Percentiles rank a stretch among this genome's conserved stretches.
phyloP scores from a whole-genome alignment of 768 basidiomycete genomes.

The Rhizopogon vinicolor region DNA sequence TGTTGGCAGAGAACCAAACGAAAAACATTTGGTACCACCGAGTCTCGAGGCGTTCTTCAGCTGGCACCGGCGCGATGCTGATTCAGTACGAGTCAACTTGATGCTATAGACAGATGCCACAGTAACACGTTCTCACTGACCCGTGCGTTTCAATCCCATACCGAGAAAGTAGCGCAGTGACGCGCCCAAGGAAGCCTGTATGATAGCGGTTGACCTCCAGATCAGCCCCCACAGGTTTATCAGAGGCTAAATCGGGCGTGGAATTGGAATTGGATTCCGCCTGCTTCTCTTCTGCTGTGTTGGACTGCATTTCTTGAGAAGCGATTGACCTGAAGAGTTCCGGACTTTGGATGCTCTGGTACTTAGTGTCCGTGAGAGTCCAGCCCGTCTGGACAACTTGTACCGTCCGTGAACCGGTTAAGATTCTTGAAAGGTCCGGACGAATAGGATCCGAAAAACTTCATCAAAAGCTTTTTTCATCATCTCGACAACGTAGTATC shows the following conservation, averaged over 20 bases:
- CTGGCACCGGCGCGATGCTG: constrained; percentile 36
- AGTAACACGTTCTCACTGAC: constrained; percentile 14
- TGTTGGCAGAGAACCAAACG: constrained; percentile 45
- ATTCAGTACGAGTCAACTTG: background rate
- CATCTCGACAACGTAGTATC: too few relatives aligned
- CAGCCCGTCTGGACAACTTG: too few relatives aligned
- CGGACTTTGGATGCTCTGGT: too few relatives aligned
- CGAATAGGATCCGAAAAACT: too few relatives aligned
- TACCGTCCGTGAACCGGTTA: too few relatives aligned
- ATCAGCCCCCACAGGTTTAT: background rate
- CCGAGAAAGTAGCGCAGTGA: constrained; percentile 24
- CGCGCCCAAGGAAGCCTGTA: constrained; percentile 11
- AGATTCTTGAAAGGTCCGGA: too few relatives aligned
- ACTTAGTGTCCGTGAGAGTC: too few relatives aligned
- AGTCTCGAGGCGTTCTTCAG: constrained; percentile 32
- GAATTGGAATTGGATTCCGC: background rate
- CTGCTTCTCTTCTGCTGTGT: background rate
- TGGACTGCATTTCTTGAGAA: background rate
- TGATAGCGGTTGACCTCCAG: background rate
- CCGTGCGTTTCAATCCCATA: constrained; percentile 40
- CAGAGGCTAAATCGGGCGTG: background rate
- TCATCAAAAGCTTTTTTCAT: too few relatives aligned
- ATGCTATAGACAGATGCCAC: background rate
- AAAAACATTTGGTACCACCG: constrained; percentile 45
- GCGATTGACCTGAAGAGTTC: background rate